Evolutionary conservation across 1,284 basidiomycete genomes (phyloP), one percentile per base, ranked within the genome.

Genomic region (Sporisorium scitamineum): DNA sequence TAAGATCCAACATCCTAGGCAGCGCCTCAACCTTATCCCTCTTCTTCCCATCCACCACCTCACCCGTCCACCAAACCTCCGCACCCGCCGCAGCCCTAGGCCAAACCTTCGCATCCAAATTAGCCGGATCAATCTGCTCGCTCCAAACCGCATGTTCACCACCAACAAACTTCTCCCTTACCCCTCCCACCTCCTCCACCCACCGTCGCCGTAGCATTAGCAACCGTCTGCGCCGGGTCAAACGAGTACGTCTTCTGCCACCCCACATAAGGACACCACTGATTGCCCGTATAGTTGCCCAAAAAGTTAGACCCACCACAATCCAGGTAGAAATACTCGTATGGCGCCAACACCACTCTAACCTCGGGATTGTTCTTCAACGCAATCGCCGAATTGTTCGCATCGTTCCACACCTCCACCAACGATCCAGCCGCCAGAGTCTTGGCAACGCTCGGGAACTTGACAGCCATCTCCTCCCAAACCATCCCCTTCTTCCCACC

Each of bases 11-110:
- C 75, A 96, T 87, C 45, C 93, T 89, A 22, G 90, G 89, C 24
- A 94, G 85, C 1, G 93, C 94, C 31, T 89, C 86, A 2, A 85
- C 86, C 27, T 89, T 87, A 79, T 90, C 88, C 6, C 89, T 87
- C 26, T 88, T 77, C 0, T 6, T 24, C 0, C 59, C 62, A 10
- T 20, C 44, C 0, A 68, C 41, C 50, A n/a, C 18, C 10, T 88
- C 87, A 0, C 93, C 92, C 2, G 89, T 90, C 93, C 93, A 94
- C 86, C 92, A 94, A 18, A 94, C 65, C 87, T 95, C 93, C 0
- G 92, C 92, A 6, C 90, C 90, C 0, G 91, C 88, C 0, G 92
- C 92, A 9, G 92, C 91, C 57, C 93, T 89, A 2, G 94, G 93
- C 86, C 93, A 94, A 10, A 90, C 87, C 62, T 90, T 89, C 0